Evolutionary conservation across 345 rosid species (phyloP), one percentile per base, ranked within the genome.

Genomic region (Eutrema japonicum): DNA sequence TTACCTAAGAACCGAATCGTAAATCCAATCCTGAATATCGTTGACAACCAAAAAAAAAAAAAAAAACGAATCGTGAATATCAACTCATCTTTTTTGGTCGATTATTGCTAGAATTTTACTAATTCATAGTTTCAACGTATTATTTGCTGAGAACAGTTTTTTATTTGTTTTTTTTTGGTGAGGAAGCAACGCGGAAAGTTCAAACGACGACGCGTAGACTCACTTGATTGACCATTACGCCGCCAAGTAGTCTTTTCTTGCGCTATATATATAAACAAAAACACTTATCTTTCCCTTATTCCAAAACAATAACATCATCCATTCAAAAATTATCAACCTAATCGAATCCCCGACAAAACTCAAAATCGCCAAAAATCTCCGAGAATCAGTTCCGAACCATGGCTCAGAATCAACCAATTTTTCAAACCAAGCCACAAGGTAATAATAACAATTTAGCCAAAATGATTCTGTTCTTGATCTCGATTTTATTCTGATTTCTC

Each of bases 391-490:
- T 57, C 65, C 49, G 50, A 69, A 62, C 37, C 52, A 76, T 76
- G 79, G 58, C 79, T 62, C 79, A 76, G 22, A 63, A 76, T n/a
- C 51, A 54, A 62, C 75, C 75, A 32, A 37, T 70, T 32, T 69
- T 69, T 54, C 79, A 69, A 46, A 36, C 70, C 14, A 76, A 76
- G 26, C 65, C 79, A 62, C 59, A 13, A 69, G 75, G 79, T 76
- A 76, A 36, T 42, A 4, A 41, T 18, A 22, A 4, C 16, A 52
- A 32, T 8, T 14, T 3, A 55, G 1, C 43, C 47, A 30, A 40
- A 22, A 5, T 14, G 63, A 74, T 67, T 67, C 3, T 29, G 2
- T 66, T 56, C 51, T 36, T 54, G 40, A 35, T 42, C 54, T 30
- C 50, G n/a, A 27, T 7, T 14, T 56, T 36, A 35, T 66, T 64